These are phyloP conservation scores for Seminavis robusta DNA, from an alignment of 108 stramenopile genomes.

Conservation along the genomic window DNA sequence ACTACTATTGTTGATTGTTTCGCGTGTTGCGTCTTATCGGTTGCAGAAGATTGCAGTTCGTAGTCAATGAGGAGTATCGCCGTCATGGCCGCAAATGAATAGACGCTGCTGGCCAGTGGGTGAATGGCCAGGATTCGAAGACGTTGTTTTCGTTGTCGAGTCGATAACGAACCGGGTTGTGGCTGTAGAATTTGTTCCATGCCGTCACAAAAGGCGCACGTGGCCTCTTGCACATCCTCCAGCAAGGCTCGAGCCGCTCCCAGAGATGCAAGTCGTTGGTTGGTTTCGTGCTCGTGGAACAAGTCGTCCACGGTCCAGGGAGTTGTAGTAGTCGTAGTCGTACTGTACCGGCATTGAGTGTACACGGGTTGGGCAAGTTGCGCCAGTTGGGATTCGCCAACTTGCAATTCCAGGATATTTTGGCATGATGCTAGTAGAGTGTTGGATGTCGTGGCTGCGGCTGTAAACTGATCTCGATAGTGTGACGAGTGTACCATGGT, in stretches of 20 bases:
- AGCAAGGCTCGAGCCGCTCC: conserved; percentile 33
- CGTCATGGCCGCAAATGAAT: conserved; percentile 2
- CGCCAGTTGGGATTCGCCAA: too few species aligned
- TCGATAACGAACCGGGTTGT: too few species aligned
- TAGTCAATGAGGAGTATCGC: neutral
- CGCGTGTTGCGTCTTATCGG: too few species aligned
- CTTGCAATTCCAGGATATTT: too few species aligned
- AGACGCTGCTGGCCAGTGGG: conserved; percentile 7
- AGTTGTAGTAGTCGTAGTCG: too few species aligned
- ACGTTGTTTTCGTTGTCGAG: conserved; percentile 4
- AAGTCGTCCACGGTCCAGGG: conserved; percentile 18
- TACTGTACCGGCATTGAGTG: too few species aligned
- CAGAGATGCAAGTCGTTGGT: conserved; percentile 16
- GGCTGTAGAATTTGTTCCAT: conserved; percentile 3
- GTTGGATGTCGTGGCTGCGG: too few species aligned
- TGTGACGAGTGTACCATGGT: too few species aligned
- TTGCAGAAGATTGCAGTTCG: too few species aligned
- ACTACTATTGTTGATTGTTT: neutral
- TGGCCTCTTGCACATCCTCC: conserved; percentile 29
- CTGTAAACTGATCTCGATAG: too few species aligned
- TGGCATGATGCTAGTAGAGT: too few species aligned
- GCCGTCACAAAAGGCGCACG: neutral
- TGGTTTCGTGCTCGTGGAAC: conserved; percentile 29
- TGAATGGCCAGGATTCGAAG: conserved; percentile 11
- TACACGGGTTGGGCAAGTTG: too few species aligned